Base-by-base conservation (phyloP, 2,329 filamentous ascomycete genomes). In the Neobulgaria alba region DNA sequence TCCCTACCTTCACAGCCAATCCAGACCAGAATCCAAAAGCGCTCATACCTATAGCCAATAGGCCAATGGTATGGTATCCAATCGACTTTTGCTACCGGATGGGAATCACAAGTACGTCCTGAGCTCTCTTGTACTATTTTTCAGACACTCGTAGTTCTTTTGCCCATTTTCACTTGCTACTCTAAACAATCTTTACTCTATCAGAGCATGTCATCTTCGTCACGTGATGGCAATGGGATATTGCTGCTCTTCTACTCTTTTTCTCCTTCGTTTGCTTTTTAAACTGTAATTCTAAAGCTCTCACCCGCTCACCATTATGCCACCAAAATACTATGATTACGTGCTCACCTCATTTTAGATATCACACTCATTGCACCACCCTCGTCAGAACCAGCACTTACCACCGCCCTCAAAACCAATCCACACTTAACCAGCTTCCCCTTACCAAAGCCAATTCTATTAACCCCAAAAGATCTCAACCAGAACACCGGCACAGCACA, bases 31-130 rank as follows among this genome's bases (percentile, higher is more conserved):
- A 85, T 46, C 85, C 85, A 8, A 92, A 92, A 64, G 85, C 85
- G 8, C 73, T 92, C 16, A 66, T 92, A 5, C 85, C 85, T 4
- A 83, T 92, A 45, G 85, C 85, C 26, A 92, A 92, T 61, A 67
- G 85, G 52, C 85, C 85, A 1, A 92, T 92, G 85, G 81, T 92
- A 33, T 90, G 86, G 83, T 92, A 92, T 60, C 81, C 85, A 4
- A 75, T 92, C 30, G 85, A 90, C 55, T 90, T 86, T 66, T 90
- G 85, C 63, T 84, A 87, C 57, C 77, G 85, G 29, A 85, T 82
- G 61, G 85, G 85, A 52, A 77, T 89, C 50, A 84, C 80, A 56
- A 72, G 82, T 85, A 62, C 62, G 74, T 62, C 10, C 36, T 15
- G 35, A 20, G n/a, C 14, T 29, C 30, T 36, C 17, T 33, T 14